These are phyloP conservation scores for Pseudocercospora fuligena DNA, from an alignment of 2,329 filamentous ascomycete genomes.

Conservation along the genomic window DNA sequence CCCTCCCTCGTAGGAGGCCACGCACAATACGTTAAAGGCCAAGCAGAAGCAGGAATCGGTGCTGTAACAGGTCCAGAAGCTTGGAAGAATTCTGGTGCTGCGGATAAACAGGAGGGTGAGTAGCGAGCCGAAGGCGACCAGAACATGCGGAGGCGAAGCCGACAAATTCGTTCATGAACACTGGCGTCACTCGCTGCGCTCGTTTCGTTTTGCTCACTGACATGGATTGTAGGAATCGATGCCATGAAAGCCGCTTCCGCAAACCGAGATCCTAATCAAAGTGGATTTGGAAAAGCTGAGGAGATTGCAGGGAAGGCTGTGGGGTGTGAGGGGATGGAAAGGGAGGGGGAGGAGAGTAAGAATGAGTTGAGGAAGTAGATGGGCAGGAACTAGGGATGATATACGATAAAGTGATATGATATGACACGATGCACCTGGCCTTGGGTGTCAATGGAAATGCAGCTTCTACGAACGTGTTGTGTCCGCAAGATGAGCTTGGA, in stretches of 20 bases:
- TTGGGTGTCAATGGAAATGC: not conserved
- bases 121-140: not conserved
- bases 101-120: conserved; percentile 59
- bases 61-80: conserved; percentile 64
- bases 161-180: no score
- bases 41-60: conserved; percentile 66
- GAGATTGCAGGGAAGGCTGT: conserved; percentile 66
- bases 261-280: conserved; percentile 56
- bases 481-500: no score
- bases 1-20: conserved; percentile 68
- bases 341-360: conserved; percentile 62
- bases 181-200: no score
- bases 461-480: no score
- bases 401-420: not conserved
- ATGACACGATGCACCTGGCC: not conserved
- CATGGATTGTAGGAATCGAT: conserved; percentile 56
- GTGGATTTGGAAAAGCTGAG: conserved; percentile 67
- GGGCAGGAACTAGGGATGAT: not conserved
- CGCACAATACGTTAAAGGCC: conserved; percentile 71
- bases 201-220: not conserved
- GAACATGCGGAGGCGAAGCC: not conserved
- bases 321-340: conserved; percentile 72
- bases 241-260: conserved; percentile 66
- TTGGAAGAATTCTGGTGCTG: conserved; percentile 67
- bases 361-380: conserved; percentile 10